These are phyloP conservation scores for Hypoxylon sp. DNA, from an alignment of 2,329 filamentous ascomycete species.

Conservation along the genomic window DNA sequence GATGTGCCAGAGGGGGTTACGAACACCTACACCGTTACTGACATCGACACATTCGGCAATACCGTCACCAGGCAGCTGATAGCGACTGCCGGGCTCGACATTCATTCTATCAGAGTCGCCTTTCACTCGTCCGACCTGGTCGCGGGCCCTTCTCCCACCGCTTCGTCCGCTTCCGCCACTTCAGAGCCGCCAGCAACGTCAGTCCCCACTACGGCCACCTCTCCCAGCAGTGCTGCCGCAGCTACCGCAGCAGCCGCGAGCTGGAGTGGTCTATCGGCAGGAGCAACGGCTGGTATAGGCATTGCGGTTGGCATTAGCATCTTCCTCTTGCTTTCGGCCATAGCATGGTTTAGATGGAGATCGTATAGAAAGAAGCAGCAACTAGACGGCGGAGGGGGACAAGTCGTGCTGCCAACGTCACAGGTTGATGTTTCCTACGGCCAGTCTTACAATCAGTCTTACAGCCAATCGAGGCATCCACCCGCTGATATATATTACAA, in stretches of 20 bases:
- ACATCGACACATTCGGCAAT: neutral
- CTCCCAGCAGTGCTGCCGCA: neutral
- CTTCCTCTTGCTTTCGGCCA: neutral
- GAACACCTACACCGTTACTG: slow-evolving; percentile 6
- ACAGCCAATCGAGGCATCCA: no score
- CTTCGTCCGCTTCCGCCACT: neutral
- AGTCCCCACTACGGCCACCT: neutral
- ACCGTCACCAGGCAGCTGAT: neutral
- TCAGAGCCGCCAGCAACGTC: neutral
- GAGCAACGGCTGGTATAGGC: neutral
- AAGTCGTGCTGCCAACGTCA: neutral
- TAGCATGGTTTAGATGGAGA: neutral
- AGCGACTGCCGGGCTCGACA: neutral
- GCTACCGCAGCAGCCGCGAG: neutral
- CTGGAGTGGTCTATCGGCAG: neutral
- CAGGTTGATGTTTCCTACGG: no score
- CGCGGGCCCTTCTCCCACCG: neutral
- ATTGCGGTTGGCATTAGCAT: neutral
- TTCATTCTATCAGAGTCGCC: slow-evolving; percentile 14
- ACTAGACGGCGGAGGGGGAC: neutral
- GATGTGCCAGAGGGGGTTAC: neutral
- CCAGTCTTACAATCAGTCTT: no score
- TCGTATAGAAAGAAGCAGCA: neutral
- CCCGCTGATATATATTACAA: neutral
- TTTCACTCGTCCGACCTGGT: slow-evolving; percentile 17